Conservation (phyloP, 2,329 filamentous ascomycete species). For the Clonostachys solani region DNA sequence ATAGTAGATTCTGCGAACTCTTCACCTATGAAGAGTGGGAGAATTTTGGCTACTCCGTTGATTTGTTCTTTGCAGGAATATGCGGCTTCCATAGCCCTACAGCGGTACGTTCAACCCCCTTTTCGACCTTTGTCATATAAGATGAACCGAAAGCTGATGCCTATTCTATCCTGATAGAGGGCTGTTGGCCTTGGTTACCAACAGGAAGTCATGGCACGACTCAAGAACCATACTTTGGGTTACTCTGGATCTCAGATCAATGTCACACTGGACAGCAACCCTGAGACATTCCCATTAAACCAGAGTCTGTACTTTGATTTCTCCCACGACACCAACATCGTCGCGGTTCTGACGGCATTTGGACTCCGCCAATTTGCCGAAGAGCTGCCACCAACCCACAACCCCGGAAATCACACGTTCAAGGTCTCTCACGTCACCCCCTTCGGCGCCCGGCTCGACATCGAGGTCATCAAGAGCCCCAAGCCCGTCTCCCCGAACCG, state of each 20-base stretch:
- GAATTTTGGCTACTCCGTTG: constrained; percentile 66
- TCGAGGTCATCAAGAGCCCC: constrained; percentile 68
- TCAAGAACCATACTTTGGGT: constrained; percentile 60
- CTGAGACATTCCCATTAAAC: constrained; percentile 66
- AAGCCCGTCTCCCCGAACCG: constrained; percentile 54
- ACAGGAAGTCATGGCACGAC: constrained; percentile 66
- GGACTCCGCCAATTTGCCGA: constrained; percentile 65
- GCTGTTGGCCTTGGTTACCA: constrained; percentile 73
- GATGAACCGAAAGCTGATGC: background rate
- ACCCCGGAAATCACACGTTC: constrained; percentile 56
- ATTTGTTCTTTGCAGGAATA: constrained; percentile 60
- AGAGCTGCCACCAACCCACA: constrained; percentile 48
- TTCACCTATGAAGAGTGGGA: constrained; percentile 75
- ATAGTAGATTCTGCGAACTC: constrained; percentile 68
- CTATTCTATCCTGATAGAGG: constrained; percentile 30
- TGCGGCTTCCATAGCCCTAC: constrained; percentile 61
- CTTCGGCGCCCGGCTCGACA: constrained; percentile 68
- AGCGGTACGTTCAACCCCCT: constrained; percentile 34
- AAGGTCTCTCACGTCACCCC: constrained; percentile 65
- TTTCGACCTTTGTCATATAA: background rate
- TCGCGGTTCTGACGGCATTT: constrained; percentile 67
- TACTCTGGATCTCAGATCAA: constrained; percentile 61
- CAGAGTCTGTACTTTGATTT: constrained; percentile 76
- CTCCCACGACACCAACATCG: constrained; percentile 72
- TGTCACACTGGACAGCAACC: constrained; percentile 64